phyloP scores from a whole-genome alignment of 805 yeast species.

The Pichia ethanolica region DNA sequence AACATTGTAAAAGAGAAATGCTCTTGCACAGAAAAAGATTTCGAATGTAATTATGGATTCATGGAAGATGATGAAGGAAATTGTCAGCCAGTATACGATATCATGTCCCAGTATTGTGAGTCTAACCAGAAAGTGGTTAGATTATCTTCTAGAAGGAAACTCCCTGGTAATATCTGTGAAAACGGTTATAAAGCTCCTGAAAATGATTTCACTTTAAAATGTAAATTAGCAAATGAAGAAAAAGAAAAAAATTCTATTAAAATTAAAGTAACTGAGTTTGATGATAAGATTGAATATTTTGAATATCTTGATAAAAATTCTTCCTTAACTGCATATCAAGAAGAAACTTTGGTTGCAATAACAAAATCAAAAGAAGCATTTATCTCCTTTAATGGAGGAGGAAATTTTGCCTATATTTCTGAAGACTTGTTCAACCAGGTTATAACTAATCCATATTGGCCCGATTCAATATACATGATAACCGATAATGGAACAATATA shows the following conservation, averaged over 20 bases:
- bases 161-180: conserved; percentile 23
- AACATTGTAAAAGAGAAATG: conserved; percentile 47
- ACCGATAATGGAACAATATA: conserved; percentile 45
- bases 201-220: conserved; percentile 27
- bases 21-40: conserved; percentile 54
- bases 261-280: conserved; percentile 36
- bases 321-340: conserved; percentile 31
- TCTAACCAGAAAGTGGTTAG: conserved; percentile 15
- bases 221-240: conserved; percentile 27
- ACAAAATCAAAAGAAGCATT: conserved; percentile 46
- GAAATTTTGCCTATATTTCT: conserved; percentile 22
- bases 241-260: conserved; percentile 24
- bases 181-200: conserved; percentile 16
- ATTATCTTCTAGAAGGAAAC: conserved; percentile 19
- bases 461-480: conserved; percentile 48
- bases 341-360: conserved; percentile 58
- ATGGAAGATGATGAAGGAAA: conserved; percentile 27
- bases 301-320: conserved; percentile 52
- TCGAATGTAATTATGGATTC: conserved; percentile 60
- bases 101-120: conserved; percentile 18
- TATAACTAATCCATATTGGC: conserved; percentile 47
- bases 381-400: conserved; percentile 69
- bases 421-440: conserved; percentile 37
- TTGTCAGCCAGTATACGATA: conserved; percentile 36
- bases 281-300: conserved; percentile 49